These are phyloP conservation scores for Hygrophoropsis aurantiaca DNA, from an alignment of 768 basidiomycete species.

Conservation along the genomic window DNA sequence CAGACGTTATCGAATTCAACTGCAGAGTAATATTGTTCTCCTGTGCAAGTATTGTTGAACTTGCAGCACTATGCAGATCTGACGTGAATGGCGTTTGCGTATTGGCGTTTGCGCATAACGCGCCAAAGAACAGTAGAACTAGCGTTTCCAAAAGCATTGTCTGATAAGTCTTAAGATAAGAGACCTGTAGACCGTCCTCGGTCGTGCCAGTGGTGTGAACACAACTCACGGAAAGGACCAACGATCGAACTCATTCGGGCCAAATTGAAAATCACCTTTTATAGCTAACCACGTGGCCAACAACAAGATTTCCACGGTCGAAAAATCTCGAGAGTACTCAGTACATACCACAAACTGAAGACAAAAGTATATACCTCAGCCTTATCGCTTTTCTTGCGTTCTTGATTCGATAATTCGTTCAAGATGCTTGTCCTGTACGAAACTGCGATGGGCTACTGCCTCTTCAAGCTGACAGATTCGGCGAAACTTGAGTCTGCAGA, in stretches of 20 bases:
- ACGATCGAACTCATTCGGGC: no score
- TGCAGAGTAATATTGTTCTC: constrained; percentile 9
- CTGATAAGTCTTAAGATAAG: no score
- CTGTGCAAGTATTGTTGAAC: background rate
- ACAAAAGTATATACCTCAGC: no score
- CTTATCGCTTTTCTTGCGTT: background rate
- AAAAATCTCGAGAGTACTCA: constrained; percentile 24
- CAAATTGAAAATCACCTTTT: constrained; percentile 10
- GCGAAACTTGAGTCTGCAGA: constrained; percentile 86
- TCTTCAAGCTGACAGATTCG: constrained; percentile 92
- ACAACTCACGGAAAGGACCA: no score
- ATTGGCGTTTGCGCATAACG: background rate
- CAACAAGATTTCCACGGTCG: constrained; percentile 25
- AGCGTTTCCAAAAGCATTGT: constrained; percentile 8
- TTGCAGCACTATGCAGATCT: background rate
- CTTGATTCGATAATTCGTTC: constrained; percentile 4
- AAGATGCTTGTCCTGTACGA: constrained; percentile 96
- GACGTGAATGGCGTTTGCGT: constrained; percentile 8
- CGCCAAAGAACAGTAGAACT: constrained; percentile 6
- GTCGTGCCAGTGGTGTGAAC: no score
- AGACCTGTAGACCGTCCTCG: no score
- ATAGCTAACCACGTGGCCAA: constrained; percentile 6
- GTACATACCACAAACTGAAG: background rate
- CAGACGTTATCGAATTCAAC: constrained; percentile 25
- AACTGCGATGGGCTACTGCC: constrained; percentile 93